Percentiles rank a stretch among this genome's conserved stretches.
These are phyloP conservation scores for Podaxis sp. DNA, from an alignment of 768 basidiomycete species.

Conservation along the genomic window DNA sequence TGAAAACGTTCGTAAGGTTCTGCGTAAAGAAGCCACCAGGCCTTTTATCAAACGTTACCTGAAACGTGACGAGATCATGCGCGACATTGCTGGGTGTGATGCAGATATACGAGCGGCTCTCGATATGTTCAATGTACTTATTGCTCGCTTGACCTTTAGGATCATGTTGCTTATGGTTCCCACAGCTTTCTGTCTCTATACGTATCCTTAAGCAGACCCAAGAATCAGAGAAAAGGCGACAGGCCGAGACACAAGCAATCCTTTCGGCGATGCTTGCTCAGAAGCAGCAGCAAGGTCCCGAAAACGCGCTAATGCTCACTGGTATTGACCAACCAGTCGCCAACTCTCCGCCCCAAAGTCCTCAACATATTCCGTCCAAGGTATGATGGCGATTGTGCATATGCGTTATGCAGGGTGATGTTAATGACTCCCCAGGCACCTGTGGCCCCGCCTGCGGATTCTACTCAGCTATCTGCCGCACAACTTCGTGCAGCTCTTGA, in stretches of 20 bases:
- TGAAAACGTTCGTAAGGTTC: slow-evolving; percentile 6
- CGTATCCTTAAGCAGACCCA: slow-evolving; percentile 47
- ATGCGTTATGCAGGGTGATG: not conserved
- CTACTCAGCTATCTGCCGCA: slow-evolving; percentile 13
- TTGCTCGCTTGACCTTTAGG: not conserved
- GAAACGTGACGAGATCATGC: slow-evolving; percentile 61
- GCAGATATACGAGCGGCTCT: slow-evolving; percentile 32
- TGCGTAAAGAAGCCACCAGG: slow-evolving; percentile 47
- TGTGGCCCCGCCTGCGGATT: not conserved
- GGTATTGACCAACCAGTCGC: slow-evolving; percentile 3
- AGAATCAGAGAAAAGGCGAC: slow-evolving; percentile 29
- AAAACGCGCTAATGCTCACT: slow-evolving; percentile 16
- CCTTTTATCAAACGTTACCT: slow-evolving; percentile 81
- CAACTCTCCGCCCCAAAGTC: not conserved
- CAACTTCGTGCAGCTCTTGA: slow-evolving; percentile 21
- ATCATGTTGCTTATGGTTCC: slow-evolving; percentile 19
- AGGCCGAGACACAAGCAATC: slow-evolving; percentile 33
- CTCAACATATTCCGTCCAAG: not conserved
- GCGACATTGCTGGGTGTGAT: slow-evolving; percentile 28
- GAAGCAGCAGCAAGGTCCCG: not conserved
- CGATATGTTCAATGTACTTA: slow-evolving; percentile 46
- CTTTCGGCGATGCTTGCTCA: slow-evolving; percentile 23
- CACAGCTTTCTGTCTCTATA: slow-evolving; percentile 23
- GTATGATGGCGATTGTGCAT: not conserved
- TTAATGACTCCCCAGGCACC: not conserved